Evolutionary conservation across 192 early-diverging fungal species (phyloP).

Genomic region (Rhizophlyctis rosea): DNA sequence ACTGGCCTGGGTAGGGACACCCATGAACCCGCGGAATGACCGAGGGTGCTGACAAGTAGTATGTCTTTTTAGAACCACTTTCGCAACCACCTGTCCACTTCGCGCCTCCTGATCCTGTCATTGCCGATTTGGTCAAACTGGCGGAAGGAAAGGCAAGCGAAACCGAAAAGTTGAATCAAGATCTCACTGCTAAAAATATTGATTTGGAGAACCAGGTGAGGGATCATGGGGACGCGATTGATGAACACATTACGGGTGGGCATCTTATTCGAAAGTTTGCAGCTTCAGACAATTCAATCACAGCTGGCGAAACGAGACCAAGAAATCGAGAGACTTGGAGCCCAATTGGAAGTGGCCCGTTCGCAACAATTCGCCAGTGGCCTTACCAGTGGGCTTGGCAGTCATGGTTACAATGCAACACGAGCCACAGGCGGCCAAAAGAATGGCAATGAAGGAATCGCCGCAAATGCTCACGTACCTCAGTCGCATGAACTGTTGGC

Average conservation of each 20-base stretch:
- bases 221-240: not conserved
- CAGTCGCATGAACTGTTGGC: conserved; percentile 34
- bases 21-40: not conserved
- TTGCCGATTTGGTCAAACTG: conserved; percentile 35
- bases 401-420: no score
- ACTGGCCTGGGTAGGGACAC: conserved; percentile 42
- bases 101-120: conserved; percentile 37
- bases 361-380: conserved; percentile 45
- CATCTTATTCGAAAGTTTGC: not conserved
- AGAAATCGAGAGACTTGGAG: conserved; percentile 46
- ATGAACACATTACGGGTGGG: not conserved
- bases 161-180: conserved; percentile 23
- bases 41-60: not conserved
- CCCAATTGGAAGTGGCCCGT: conserved; percentile 45
- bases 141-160: conserved; percentile 30
- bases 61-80: conserved; percentile 33
- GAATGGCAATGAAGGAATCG: not conserved
- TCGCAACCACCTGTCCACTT: conserved; percentile 7
- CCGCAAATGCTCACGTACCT: conserved; percentile 9
- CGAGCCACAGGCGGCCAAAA: not conserved
- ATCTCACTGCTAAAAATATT: conserved; percentile 33
- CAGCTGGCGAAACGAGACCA: conserved; percentile 46
- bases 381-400: conserved; percentile 10
- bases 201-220: conserved; percentile 44
- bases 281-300: conserved; percentile 36